Conservation (phyloP, 805 yeast species). For the Wickerhamomyces ciferrii region DNA sequence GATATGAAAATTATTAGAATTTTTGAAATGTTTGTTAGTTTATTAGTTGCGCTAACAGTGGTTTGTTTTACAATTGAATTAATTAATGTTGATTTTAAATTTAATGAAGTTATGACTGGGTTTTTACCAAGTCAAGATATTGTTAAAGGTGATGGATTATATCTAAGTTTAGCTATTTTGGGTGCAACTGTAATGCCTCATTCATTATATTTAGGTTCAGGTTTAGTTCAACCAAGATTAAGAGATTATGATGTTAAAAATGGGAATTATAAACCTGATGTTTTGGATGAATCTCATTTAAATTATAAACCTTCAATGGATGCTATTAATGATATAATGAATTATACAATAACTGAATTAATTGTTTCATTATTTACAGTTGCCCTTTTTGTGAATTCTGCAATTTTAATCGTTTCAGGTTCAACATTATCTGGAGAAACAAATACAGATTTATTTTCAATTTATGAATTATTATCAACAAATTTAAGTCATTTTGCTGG, state of each 20-base stretch:
- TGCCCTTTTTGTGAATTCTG: slow-evolving; percentile 85
- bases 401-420: slow-evolving; percentile 90
- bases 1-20: slow-evolving; percentile 71
- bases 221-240: slow-evolving; percentile 81
- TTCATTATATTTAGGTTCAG: slow-evolving; percentile 80
- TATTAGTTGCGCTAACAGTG: slow-evolving; percentile 76
- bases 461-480: slow-evolving; percentile 58
- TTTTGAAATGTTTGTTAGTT: slow-evolving; percentile 78
- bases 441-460: slow-evolving; percentile 69
- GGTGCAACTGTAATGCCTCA: slow-evolving; percentile 98
- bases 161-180: slow-evolving; percentile 75
- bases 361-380: slow-evolving; percentile 81
- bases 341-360: slow-evolving; percentile 77
- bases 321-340: slow-evolving; percentile 78
- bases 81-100: slow-evolving; percentile 52
- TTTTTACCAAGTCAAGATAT: slow-evolving; percentile 50
- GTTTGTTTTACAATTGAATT: slow-evolving; percentile 80
- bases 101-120: slow-evolving; percentile 65
- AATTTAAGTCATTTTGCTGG: slow-evolving; percentile 77
- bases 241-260: slow-evolving; percentile 69
- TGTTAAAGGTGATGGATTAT: slow-evolving; percentile 62
- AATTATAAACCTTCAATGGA: slow-evolving; percentile 73
- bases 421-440: slow-evolving; percentile 60
- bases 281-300: slow-evolving; percentile 28
- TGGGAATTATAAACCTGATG: slow-evolving; percentile 49